phyloP scores from a whole-genome alignment of 805 yeast species.

The Naumovozyma baii region DNA sequence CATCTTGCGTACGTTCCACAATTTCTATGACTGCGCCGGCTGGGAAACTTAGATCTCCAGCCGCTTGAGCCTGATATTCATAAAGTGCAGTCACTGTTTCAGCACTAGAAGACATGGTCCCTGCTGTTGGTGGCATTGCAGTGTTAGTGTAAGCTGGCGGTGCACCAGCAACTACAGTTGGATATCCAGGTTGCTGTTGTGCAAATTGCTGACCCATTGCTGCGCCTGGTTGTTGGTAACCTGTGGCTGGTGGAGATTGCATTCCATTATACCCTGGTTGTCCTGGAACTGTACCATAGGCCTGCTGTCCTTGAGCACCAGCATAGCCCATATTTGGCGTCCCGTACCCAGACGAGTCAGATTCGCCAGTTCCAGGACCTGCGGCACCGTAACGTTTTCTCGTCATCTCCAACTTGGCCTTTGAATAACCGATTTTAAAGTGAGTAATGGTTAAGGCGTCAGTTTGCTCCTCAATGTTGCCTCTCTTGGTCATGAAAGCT shows the following conservation, averaged over 20 bases:
- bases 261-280: neutral
- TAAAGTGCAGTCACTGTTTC: conserved; percentile 82
- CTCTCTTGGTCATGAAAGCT: conserved; percentile 72
- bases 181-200: conserved; percentile 12
- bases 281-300: conserved; percentile 2
- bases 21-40: conserved; percentile 85
- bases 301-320: neutral
- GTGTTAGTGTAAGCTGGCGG: conserved; percentile 28
- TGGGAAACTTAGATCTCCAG: conserved; percentile 77
- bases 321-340: conserved; percentile 1
- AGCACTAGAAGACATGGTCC: conserved; percentile 29
- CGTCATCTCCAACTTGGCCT: conserved; percentile 72
- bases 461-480: conserved; percentile 80
- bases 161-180: conserved; percentile 19
- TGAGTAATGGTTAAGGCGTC: conserved; percentile 86
- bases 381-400: conserved; percentile 54
- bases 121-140: conserved; percentile 29
- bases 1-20: conserved; percentile 70
- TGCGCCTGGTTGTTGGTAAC: conserved; percentile 2
- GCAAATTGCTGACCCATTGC: conserved; percentile 14
- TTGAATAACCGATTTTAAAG: conserved; percentile 83
- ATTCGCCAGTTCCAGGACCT: conserved; percentile 29
- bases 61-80: conserved; percentile 87
- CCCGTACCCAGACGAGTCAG: conserved; percentile 13
- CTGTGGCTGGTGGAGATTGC: conserved; percentile 1